A percentile compares a stretch with the other conserved stretches of the same genome.
Evolutionary conservation across 495 filamentous ascomycete species (phyloP).

Genomic region (Aspergillus leporis): DNA sequence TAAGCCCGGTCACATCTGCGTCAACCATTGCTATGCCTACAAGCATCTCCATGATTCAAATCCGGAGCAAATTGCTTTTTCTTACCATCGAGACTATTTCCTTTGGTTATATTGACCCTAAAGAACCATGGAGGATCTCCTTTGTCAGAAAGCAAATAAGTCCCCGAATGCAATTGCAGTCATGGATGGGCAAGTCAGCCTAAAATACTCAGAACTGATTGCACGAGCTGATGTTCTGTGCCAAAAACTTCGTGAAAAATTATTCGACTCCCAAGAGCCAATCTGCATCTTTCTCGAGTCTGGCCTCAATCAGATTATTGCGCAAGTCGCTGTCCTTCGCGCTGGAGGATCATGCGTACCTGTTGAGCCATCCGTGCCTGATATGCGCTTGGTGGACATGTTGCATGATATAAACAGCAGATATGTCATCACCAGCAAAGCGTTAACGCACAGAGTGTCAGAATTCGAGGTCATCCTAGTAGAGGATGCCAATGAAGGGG

Average conservation of each 20-base stretch:
- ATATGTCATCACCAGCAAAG: slow-evolving; percentile 7
- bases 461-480: background rate
- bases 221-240: background rate
- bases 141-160: background rate
- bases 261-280: slow-evolving; percentile 1
- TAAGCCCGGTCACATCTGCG: background rate
- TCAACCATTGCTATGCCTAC: background rate
- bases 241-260: background rate
- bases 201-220: background rate
- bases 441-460: background rate
- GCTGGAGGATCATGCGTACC: slow-evolving; percentile 9
- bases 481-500: background rate
- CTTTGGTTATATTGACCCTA: background rate
- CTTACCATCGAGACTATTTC: background rate
- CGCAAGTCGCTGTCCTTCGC: slow-evolving; percentile 12
- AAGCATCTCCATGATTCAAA: too few species aligned
- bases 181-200: background rate
- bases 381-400: slow-evolving; percentile 1
- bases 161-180: background rate
- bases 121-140: background rate
- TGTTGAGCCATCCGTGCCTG: background rate
- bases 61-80: background rate
- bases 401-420: background rate
- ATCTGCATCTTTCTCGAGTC: slow-evolving; percentile 4
- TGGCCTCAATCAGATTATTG: slow-evolving; percentile 1